phyloP scores from a whole-genome alignment of 805 yeast genomes.

The Candida chauliodis region DNA sequence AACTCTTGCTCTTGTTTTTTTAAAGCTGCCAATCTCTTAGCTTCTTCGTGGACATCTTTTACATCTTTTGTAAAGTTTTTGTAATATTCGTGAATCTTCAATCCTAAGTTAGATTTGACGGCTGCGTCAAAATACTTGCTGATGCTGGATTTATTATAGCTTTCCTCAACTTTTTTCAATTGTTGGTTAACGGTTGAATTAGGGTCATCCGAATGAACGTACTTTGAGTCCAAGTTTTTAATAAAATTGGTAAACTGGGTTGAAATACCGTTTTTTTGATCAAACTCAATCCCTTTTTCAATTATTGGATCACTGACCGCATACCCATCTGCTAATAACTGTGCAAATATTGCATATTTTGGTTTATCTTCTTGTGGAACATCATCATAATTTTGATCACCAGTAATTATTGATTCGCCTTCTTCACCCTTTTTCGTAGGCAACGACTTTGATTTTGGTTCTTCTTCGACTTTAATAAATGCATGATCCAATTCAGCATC shows the following conservation, averaged over 20 bases:
- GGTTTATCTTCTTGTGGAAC: conserved; percentile 76
- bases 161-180: conserved; percentile 34
- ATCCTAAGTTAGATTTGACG: conserved; percentile 48
- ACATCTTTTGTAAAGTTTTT: conserved; percentile 52
- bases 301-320: conserved; percentile 59
- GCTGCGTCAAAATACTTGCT: conserved; percentile 45
- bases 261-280: conserved; percentile 61
- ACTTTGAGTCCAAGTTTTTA: conserved; percentile 53
- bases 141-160: conserved; percentile 5
- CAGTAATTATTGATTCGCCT: conserved; percentile 22
- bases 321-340: conserved; percentile 72
- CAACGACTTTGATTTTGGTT: conserved; percentile 7
- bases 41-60: conserved; percentile 68
- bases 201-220: conserved; percentile 54
- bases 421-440: conserved; percentile 11
- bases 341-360: conserved; percentile 70
- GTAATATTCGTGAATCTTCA: conserved; percentile 60
- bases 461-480: conserved; percentile 44
- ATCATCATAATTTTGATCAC: conserved; percentile 40
- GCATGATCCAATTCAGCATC: conserved; percentile 71
- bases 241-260: conserved; percentile 55
- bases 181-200: conserved; percentile 35
- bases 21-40: conserved; percentile 63
- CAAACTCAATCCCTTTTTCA: conserved; percentile 58
- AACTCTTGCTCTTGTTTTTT: conserved; percentile 31